These are phyloP conservation scores for Kurtzmaniella quercitrusa DNA, from an alignment of 1,139 yeast species.

Conservation along the genomic window DNA sequence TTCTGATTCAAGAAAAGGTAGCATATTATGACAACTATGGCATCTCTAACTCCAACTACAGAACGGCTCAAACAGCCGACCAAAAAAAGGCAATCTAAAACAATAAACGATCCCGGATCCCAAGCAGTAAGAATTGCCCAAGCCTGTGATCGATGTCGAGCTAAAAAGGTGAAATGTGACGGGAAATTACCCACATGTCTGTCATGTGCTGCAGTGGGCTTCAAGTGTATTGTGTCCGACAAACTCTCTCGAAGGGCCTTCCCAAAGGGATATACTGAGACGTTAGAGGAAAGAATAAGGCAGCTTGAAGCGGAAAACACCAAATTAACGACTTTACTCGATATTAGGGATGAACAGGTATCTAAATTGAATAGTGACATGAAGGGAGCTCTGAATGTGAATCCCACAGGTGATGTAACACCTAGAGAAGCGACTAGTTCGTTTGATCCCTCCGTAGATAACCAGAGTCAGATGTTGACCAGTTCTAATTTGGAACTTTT, in stretches of 20 bases:
- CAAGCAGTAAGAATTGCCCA: constrained; percentile 63
- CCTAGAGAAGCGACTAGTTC: neutral
- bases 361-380: constrained; percentile 18
- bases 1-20: neutral
- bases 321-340: constrained; percentile 45
- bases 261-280: constrained; percentile 49
- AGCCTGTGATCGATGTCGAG: constrained; percentile 84
- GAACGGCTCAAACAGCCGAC: constrained; percentile 8
- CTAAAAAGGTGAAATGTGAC: constrained; percentile 73
- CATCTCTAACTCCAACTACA: neutral
- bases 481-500: constrained; percentile 14
- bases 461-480: neutral
- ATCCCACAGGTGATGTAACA: no score
- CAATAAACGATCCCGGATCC: constrained; percentile 62
- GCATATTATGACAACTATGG: neutral
- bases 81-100: constrained; percentile 31
- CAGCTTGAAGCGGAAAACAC: constrained; percentile 43
- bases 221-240: constrained; percentile 44
- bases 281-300: constrained; percentile 42
- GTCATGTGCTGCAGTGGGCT: constrained; percentile 39
- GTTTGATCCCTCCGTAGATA: neutral
- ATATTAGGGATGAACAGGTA: constrained; percentile 59
- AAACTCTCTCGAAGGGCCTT: constrained; percentile 41
- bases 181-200: constrained; percentile 53
- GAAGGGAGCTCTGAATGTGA: constrained; percentile 4